Conservation (phyloP, 2,329 filamentous ascomycete genomes). For the Sclerotinia minor region DNA sequence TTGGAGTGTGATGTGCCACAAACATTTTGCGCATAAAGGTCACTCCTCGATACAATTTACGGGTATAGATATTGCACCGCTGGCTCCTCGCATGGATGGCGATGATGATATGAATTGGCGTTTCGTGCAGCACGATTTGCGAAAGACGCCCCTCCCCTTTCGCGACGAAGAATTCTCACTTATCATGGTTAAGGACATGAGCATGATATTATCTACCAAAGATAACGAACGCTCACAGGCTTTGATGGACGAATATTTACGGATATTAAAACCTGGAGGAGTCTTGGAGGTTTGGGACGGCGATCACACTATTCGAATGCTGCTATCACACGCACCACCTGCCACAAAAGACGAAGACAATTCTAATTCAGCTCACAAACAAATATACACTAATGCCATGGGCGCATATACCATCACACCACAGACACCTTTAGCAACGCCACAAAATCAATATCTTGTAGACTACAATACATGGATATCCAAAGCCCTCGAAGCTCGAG, state of each 20-base stretch:
- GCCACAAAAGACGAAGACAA: constrained; percentile 44
- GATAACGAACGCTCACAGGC: constrained; percentile 48
- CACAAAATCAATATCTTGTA: constrained; percentile 77
- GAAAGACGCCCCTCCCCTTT: constrained; percentile 74
- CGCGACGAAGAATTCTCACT: constrained; percentile 79
- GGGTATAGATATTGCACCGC: constrained; percentile 76
- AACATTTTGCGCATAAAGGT: constrained; percentile 70
- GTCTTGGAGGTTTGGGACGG: constrained; percentile 87
- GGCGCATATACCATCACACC: constrained; percentile 81
- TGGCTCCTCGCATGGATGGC: constrained; percentile 62
- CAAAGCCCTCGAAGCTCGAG: constrained; percentile 70
- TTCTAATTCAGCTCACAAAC: constrained; percentile 58
- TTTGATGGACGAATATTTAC: constrained; percentile 70
- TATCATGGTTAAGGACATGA: constrained; percentile 83
- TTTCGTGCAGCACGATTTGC: constrained; percentile 85
- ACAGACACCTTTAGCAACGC: constrained; percentile 77
- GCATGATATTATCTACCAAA: constrained; percentile 62
- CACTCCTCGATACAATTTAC: constrained; percentile 73
- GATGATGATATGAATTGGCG: constrained; percentile 80
- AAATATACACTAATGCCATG: constrained; percentile 63
- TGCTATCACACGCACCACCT: constrained; percentile 69
- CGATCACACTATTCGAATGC: constrained; percentile 79
- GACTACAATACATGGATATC: constrained; percentile 84
- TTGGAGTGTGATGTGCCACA: constrained; percentile 87
- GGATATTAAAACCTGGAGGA: constrained; percentile 75